A percentile compares a stretch with the other conserved stretches of the same genome.
Evolutionary conservation across 2,329 filamentous ascomycete genomes (phyloP).

Genomic region (Neonectria sp.): DNA sequence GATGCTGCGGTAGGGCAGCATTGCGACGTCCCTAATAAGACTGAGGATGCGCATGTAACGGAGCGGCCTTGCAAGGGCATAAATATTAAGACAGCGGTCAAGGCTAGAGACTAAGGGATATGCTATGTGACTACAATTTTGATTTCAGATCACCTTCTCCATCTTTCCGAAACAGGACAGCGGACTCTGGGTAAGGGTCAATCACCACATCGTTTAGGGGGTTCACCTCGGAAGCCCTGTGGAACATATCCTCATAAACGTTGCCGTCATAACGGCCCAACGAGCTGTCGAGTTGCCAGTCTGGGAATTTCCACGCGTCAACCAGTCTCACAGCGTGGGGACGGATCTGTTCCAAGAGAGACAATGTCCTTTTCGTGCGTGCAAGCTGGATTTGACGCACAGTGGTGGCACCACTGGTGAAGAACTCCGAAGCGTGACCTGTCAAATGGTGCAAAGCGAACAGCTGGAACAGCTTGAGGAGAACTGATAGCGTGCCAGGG

Average conservation of each 20-base stretch:
- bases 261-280: conserved; percentile 80
- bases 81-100: too few species aligned
- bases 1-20: too few species aligned
- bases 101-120: not conserved
- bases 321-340: conserved; percentile 81
- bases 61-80: too few species aligned
- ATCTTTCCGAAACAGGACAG: conserved; percentile 42
- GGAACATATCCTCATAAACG: conserved; percentile 85
- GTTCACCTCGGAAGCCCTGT: conserved; percentile 79
- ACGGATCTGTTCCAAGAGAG: conserved; percentile 78
- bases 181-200: conserved; percentile 76
- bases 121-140: conserved; percentile 29
- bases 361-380: conserved; percentile 77
- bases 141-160: conserved; percentile 22
- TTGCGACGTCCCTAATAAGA: too few species aligned
- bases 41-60: too few species aligned
- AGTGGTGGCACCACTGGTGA: conserved; percentile 77
- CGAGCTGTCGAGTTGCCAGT: conserved; percentile 83
- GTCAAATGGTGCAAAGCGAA: conserved; percentile 77
- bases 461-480: conserved; percentile 87
- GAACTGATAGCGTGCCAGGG: conserved; percentile 67
- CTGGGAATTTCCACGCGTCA: conserved; percentile 82
- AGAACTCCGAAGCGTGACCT: conserved; percentile 80
- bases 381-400: conserved; percentile 81
- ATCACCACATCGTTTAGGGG: conserved; percentile 80